phyloP scores from a whole-genome alignment of 1,139 yeast species.

The Pichia sp. region DNA sequence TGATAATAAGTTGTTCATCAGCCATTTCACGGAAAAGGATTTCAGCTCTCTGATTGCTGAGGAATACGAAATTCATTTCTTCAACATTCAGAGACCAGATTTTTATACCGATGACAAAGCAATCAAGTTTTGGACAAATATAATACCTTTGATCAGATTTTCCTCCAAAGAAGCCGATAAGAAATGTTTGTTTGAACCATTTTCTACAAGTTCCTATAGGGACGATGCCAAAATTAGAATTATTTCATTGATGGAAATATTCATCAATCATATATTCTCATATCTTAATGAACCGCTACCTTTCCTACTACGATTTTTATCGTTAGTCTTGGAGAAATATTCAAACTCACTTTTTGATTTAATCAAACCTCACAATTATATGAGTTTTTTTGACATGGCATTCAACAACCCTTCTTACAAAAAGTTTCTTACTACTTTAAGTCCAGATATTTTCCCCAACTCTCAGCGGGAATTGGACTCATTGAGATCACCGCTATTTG shows the following conservation, averaged over 20 bases:
- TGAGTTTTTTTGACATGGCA: slow-evolving; percentile 48
- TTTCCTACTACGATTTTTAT: slow-evolving; percentile 39
- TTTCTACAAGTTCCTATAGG: slow-evolving; percentile 12
- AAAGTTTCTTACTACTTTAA: slow-evolving; percentile 16
- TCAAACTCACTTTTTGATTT: slow-evolving; percentile 41
- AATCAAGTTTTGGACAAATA: slow-evolving; percentile 45
- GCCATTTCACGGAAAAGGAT: slow-evolving; percentile 18
- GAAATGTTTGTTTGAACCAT: slow-evolving; percentile 26
- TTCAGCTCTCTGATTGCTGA: slow-evolving; percentile 33
- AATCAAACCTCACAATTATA: slow-evolving; percentile 42
- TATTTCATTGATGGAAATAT: slow-evolving; percentile 38
- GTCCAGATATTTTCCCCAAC: slow-evolving; percentile 5
- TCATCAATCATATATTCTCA: slow-evolving; percentile 43
- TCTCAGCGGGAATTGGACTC: slow-evolving; percentile 9
- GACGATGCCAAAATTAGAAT: slow-evolving; percentile 25
- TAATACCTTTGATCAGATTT: slow-evolving; percentile 33
- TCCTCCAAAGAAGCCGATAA: slow-evolving; percentile 34
- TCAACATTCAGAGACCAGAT: slow-evolving; percentile 44
- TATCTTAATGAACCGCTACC: slow-evolving; percentile 48
- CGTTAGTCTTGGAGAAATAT: slow-evolving; percentile 32
- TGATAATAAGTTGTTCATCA: not conserved
- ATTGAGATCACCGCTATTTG: slow-evolving; percentile 13
- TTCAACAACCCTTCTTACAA: slow-evolving; percentile 34
- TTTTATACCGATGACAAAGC: slow-evolving; percentile 37
- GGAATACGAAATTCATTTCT: slow-evolving; percentile 45